phyloP scores from a whole-genome alignment of 164 flowering plant species.

The Vitis riparia region DNA sequence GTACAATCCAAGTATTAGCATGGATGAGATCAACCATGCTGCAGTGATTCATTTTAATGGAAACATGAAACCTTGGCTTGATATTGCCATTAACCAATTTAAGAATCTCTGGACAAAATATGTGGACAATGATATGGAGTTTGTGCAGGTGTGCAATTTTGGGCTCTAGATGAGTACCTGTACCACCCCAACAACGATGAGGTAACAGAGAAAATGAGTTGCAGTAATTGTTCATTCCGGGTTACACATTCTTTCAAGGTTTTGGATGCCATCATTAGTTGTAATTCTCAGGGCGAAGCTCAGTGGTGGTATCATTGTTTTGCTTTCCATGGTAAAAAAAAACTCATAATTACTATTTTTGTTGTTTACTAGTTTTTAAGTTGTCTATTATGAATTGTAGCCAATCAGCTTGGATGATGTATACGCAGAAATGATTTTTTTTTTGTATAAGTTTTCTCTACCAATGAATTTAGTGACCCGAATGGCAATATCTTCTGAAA shows the following conservation, averaged over 20 bases:
- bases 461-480: not conserved
- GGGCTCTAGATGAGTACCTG: slow-evolving; percentile 52
- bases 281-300: slow-evolving; percentile 27
- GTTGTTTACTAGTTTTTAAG: slow-evolving; percentile 3
- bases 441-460: slow-evolving; percentile 5
- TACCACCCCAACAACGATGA: slow-evolving; percentile 4
- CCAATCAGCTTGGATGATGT: slow-evolving; percentile 11
- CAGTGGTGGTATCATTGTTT: slow-evolving; percentile 4
- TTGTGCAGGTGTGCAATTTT: slow-evolving; percentile 92
- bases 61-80: slow-evolving; percentile 98
- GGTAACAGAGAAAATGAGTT: slow-evolving; percentile 14
- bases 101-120: slow-evolving; percentile 85
- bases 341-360: slow-evolving; percentile 6
- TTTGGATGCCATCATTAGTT: slow-evolving; percentile 1
- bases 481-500: not conserved
- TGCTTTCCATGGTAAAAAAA: slow-evolving; percentile 14
- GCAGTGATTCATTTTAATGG: slow-evolving; percentile 93
- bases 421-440: slow-evolving; percentile 8
- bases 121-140: slow-evolving; percentile 85
- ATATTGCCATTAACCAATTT: slow-evolving; percentile 86
- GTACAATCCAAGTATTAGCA: slow-evolving; percentile 86
- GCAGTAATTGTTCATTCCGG: slow-evolving; percentile 7
- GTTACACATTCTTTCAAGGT: not conserved
- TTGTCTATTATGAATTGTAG: slow-evolving; percentile 1
- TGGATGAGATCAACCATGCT: slow-evolving; percentile 82